phyloP scores from a whole-genome alignment of 2,329 filamentous ascomycete species.

The Teratosphaeria nubilosa region DNA sequence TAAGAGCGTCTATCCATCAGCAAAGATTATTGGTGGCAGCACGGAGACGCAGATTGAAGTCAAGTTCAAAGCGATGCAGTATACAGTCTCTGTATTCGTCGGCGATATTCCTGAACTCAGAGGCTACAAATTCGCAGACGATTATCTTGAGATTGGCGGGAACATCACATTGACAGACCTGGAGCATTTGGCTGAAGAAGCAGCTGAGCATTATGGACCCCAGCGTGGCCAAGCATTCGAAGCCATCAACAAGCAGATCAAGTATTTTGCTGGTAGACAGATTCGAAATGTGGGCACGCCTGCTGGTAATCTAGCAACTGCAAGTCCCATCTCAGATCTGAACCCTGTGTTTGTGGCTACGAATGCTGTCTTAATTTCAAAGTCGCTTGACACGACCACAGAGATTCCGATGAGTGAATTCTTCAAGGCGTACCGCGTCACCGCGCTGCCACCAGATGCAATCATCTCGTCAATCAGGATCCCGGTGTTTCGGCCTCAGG shows the following conservation, averaged over 20 bases:
- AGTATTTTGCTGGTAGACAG: slow-evolving; percentile 88
- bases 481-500: slow-evolving; percentile 61
- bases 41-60: slow-evolving; percentile 97
- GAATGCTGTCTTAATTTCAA: slow-evolving; percentile 71
- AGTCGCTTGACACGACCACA: slow-evolving; percentile 59
- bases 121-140: slow-evolving; percentile 67
- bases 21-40: slow-evolving; percentile 91
- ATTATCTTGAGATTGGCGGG: slow-evolving; percentile 82
- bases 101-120: slow-evolving; percentile 86
- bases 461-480: slow-evolving; percentile 83
- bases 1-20: slow-evolving; percentile 71
- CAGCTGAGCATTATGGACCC: slow-evolving; percentile 66
- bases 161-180: slow-evolving; percentile 89
- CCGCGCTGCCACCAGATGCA: slow-evolving; percentile 68
- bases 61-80: slow-evolving; percentile 92
- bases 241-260: slow-evolving; percentile 88
- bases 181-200: slow-evolving; percentile 71
- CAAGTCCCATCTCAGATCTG: slow-evolving; percentile 90
- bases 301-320: slow-evolving; percentile 86
- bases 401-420: slow-evolving; percentile 89
- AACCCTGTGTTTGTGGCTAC: slow-evolving; percentile 90
- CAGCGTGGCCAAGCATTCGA: slow-evolving; percentile 66
- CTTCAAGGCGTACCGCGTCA: slow-evolving; percentile 83
- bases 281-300: slow-evolving; percentile 97
- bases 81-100: slow-evolving; percentile 81